Evolutionary conservation across 257 asterid species (phyloP).

Genomic region (Gentiana dahurica): DNA sequence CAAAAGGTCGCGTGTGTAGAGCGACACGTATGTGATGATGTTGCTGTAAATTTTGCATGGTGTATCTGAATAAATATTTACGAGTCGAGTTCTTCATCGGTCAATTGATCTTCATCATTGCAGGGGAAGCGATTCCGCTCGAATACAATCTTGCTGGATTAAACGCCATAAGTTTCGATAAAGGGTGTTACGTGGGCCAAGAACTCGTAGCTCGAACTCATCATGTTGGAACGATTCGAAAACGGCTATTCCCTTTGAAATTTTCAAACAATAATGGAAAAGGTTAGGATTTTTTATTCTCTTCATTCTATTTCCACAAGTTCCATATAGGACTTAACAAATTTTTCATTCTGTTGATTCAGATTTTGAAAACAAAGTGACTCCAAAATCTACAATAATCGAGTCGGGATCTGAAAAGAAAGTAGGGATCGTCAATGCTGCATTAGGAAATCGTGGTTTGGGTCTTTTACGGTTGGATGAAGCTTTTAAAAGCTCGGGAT

Average conservation of each 20-base stretch:
- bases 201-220: conserved; percentile 89
- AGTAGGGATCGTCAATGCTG: conserved; percentile 59
- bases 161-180: conserved; percentile 82
- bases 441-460: conserved; percentile 62
- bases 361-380: conserved; percentile 53
- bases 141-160: conserved; percentile 83
- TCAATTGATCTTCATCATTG: background rate
- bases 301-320: background rate
- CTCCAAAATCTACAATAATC: conserved; percentile 53
- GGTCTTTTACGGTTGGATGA: conserved; percentile 60
- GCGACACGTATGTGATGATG: too few relatives aligned
- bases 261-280: conserved; percentile 40
- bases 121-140: conserved; percentile 83
- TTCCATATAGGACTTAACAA: background rate
- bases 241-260: conserved; percentile 65
- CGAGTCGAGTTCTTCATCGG: background rate
- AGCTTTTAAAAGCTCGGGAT: conserved; percentile 36
- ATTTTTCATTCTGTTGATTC: conserved; percentile 4
- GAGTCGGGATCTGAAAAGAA: conserved; percentile 41
- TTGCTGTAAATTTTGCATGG: too few relatives aligned
- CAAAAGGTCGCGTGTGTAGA: too few relatives aligned
- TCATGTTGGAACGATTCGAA: conserved; percentile 79
- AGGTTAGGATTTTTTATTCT: conserved; percentile 30
- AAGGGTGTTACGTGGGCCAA: conserved; percentile 92
- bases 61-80: too few relatives aligned